Evolutionary conservation across 208 protist genomes (phyloP), one percentile per base, ranked within the genome.

Genomic region (Angomonas deanei): DNA sequence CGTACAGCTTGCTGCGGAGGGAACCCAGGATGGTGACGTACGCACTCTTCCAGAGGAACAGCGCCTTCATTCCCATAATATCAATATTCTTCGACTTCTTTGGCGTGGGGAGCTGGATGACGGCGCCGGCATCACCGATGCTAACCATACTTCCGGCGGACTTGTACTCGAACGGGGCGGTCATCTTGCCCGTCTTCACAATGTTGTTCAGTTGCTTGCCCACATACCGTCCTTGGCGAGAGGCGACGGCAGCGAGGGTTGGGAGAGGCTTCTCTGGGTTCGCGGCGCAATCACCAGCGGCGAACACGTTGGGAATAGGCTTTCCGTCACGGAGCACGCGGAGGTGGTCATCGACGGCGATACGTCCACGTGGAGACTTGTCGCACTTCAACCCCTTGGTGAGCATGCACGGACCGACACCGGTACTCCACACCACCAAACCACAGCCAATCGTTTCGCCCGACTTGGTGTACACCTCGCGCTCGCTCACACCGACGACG

Each of bases 371-470:
- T 21, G 67, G 71, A 17, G 78, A 84, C 55, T 86, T 81, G 65
- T 94, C 85, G 48, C 82, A 82, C 61, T 84, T 64, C 48, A 94
- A 72, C 19, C 67, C 62, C 68, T 88, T 89, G 17, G 82, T 89
- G 26, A 94, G 81, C 33, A 80, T 64, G 1, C 89, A 78, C 56
- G 86, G 81, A 60, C 84, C 86, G 21, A 95, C 84, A 50, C 88
- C 88, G 26, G 88, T 95, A 70, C 82, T 87, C 88, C 88, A 95
- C 67, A 95, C 86, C 15, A 95, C 86, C 23, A 95, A 66, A 11
- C 88, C 88, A 0, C 64, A 68, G 2, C 66, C 70, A 55, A 91
- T 68, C n/a, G 76, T 70, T 39, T 79, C 72, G 42, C 86, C 86
- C 33, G 76, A 74, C 66, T 86, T 91, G 58, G 76, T 83, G 47